Percentiles rank a stretch among this genome's conserved stretches.
Conservation (phyloP, 2,329 filamentous ascomycete genomes). For the Kalaharituber pfeilii region DNA sequence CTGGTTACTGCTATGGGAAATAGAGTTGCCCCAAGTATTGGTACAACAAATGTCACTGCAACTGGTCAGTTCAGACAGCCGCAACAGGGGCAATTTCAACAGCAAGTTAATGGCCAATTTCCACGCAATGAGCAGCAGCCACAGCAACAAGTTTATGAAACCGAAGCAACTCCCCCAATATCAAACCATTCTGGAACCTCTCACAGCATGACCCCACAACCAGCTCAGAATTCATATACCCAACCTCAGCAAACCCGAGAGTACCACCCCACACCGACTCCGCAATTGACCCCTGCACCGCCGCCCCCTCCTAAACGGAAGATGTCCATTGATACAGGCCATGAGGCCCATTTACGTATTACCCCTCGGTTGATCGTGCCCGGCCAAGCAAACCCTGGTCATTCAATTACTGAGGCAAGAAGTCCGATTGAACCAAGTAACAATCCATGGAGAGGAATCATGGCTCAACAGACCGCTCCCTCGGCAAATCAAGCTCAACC, state of each 20-base stretch:
- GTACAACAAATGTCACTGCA: background rate
- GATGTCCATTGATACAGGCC: background rate
- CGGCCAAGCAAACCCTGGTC: background rate
- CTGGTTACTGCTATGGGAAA: background rate
- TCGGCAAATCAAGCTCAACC: background rate
- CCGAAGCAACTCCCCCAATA: background rate
- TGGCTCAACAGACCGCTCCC: background rate
- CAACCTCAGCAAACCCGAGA: background rate
- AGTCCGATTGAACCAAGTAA: background rate
- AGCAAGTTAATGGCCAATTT: background rate
- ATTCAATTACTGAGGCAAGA: background rate
- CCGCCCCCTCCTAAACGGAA: background rate
- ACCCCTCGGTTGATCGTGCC: background rate
- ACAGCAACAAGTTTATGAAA: background rate
- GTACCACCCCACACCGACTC: background rate
- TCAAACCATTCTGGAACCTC: background rate
- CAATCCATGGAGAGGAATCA: background rate
- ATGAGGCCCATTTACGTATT: background rate
- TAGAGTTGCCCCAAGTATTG: background rate
- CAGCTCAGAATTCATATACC: background rate
- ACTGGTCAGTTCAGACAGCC: background rate
- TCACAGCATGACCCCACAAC: background rate
- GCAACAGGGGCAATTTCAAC: background rate
- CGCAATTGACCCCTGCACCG: background rate
- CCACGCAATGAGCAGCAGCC: background rate